Evolutionary conservation across 2,329 filamentous ascomycete genomes (phyloP), one percentile per base, ranked within the genome.

Genomic region (Acephala macrosclerotiorum): DNA sequence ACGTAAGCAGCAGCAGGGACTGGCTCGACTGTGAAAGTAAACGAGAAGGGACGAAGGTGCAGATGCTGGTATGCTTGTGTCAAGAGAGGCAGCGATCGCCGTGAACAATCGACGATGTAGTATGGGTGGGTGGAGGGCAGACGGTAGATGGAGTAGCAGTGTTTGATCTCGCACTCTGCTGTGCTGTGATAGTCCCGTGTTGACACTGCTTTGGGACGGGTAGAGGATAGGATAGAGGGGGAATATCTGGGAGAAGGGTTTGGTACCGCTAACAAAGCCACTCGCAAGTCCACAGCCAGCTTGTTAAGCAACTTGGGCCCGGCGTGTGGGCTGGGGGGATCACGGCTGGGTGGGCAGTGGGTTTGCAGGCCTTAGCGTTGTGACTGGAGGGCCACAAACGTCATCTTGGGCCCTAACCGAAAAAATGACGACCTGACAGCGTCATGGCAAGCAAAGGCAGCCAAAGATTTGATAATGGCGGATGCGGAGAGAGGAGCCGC

Each of bases 1-100:
- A 58, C 26, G 63, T 60, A 58, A 58, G 58, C 49, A 51, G 58
- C 49, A 51, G 25, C 58, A 61, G 51, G 38, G 58, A 42, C 26
- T 20, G 40, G 40, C 35, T 16, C 25, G 58, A 20, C 26, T 38
- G 40, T 20, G 58, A 14, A 26, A 14, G 42, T 38, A 47, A 11
- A 47, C 36, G 60, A 45, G 49, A 33, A 18, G 22, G 47, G 59
- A 55, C 4, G 55, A 57, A 40, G 59, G 45, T n/a, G n/a, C n/a
- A 40, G 45, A 35, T 16, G 51, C 20, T 5, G 38, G 14, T 18
- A 45, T 14, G 35, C 18, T 35, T 53, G 40, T 18, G 38, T 35
- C 29, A 22, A 35, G 42, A 53, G 25, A 36, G 38, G 58, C n/a
- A 61, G 45, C n/a, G 55, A 57, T 57, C 55, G 55, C 8, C 55